Base-by-base conservation (phyloP, 2,329 filamentous ascomycete species). In the Aspergillus fumigatiaffinis region DNA sequence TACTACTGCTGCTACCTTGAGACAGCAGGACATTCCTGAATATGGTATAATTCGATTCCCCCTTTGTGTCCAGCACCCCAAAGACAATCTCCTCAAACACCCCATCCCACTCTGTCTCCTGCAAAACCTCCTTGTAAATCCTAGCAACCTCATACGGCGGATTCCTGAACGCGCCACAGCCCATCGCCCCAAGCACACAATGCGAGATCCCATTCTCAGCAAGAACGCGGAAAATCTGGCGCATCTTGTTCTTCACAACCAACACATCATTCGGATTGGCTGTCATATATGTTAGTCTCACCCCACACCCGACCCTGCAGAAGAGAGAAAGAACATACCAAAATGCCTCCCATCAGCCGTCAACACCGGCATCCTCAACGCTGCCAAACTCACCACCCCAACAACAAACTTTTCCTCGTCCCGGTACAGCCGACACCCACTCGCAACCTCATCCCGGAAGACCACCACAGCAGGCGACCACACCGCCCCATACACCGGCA, bases 51-150 rank as follows among this genome's bases (percentile, higher is more conserved):
- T 65, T 67, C 12, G 54, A 58, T 28, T 50, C 71, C 67, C 14
- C 66, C 66, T 38, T 63, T 63, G 60, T 72, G 57, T 78, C 76
- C 59, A 77, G 54, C 5, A 88, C 81, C 0, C 86, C 86, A 77
- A 88, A 88, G 62, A 81, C 80, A 32, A 88, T 70, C 56, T 82
- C 79, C 64, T 78, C 68, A 81, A 84, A 86, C 80, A 83, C 85
- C 0, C 83, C 82, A 35, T 53, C 53, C 1, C 83, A 87, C 72
- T 88, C 84, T 1, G 60, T 41, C 67, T 87, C 84, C 21, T 63
- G 54, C 54, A 88, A 69, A 32, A 87, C 83, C 66, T 85, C 80
- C 48, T 76, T 67, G 77, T 84, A 89, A 60, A 83, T 84, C 32
- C 68, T 56, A 2, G 82, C 85, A 20, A 88, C 80, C 59, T 84